Percentiles rank a stretch among this genome's conserved stretches.
Evolutionary conservation across 441 rosid species (phyloP).

Genomic region (Erodium trifolium): DNA sequence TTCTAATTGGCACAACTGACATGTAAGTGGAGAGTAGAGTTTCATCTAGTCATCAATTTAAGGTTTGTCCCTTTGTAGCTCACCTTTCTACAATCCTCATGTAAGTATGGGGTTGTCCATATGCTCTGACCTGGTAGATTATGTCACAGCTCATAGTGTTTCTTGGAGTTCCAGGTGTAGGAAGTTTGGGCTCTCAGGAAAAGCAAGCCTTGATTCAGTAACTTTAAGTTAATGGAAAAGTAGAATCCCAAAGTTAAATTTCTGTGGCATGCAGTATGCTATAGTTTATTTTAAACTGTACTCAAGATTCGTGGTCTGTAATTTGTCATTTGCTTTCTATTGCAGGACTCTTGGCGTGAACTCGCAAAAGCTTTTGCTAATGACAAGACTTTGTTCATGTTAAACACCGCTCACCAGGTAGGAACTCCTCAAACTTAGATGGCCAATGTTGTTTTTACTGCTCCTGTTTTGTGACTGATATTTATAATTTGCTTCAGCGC

Average conservation of each 20-base stretch:
- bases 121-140: background rate
- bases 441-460: conserved; percentile 13
- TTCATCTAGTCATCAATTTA: background rate
- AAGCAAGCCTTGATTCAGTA: background rate
- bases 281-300: background rate
- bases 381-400: conserved; percentile 59
- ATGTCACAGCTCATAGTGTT: background rate
- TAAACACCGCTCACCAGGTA: conserved; percentile 84
- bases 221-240: background rate
- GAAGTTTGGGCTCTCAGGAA: background rate
- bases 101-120: background rate
- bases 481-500: conserved; percentile 48
- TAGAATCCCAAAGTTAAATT: background rate
- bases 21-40: background rate
- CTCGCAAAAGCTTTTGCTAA: conserved; percentile 84
- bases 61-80: background rate
- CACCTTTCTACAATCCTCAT: background rate
- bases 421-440: conserved; percentile 20
- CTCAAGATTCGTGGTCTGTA: background rate
- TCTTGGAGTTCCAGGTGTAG: background rate
- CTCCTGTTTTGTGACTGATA: conserved; percentile 9
- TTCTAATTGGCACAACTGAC: background rate
- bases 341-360: conserved; percentile 84
- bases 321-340: conserved; percentile 18
- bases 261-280: background rate